Conservation (phyloP, 164 flowering plant species). For the Liriodendron chinense region DNA sequence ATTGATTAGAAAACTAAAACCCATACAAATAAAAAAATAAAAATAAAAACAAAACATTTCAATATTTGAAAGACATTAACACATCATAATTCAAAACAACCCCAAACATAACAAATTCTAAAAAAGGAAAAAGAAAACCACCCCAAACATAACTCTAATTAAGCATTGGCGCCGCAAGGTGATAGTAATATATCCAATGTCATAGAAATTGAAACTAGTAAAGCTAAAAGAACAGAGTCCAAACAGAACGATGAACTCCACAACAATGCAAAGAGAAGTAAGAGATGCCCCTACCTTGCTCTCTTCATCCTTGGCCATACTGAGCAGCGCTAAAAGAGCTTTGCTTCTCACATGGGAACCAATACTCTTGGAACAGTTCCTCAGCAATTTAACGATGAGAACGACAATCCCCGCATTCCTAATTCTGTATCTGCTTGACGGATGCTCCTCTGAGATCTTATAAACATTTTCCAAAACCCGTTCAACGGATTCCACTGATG, state of each 20-base stretch:
- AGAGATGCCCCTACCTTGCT: slow-evolving; percentile 44
- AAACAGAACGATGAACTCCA: neutral
- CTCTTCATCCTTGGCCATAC: slow-evolving; percentile 60
- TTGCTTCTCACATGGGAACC: slow-evolving; percentile 43
- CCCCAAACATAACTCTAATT: too few relatives aligned
- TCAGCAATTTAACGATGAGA: slow-evolving; percentile 39
- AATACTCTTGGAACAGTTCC: slow-evolving; percentile 34
- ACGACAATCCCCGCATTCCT: slow-evolving; percentile 45
- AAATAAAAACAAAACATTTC: too few relatives aligned
- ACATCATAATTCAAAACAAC: too few relatives aligned
- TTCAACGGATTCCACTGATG: slow-evolving; percentile 29
- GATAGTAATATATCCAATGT: too few relatives aligned
- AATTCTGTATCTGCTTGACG: slow-evolving; percentile 37
- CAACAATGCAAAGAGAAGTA: neutral
- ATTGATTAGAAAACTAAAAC: too few relatives aligned
- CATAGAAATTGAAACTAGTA: too few relatives aligned
- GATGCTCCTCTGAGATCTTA: slow-evolving; percentile 51
- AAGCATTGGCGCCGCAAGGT: too few relatives aligned
- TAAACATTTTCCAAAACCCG: slow-evolving; percentile 35
- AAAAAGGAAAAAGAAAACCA: too few relatives aligned
- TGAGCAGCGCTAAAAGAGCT: slow-evolving; percentile 44
- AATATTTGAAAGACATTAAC: too few relatives aligned
- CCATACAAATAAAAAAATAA: too few relatives aligned
- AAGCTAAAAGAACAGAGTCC: too few relatives aligned
- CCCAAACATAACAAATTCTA: too few relatives aligned